Base-by-base conservation (phyloP, 2,329 filamentous ascomycete genomes). In the Colletotrichum melonis region DNA sequence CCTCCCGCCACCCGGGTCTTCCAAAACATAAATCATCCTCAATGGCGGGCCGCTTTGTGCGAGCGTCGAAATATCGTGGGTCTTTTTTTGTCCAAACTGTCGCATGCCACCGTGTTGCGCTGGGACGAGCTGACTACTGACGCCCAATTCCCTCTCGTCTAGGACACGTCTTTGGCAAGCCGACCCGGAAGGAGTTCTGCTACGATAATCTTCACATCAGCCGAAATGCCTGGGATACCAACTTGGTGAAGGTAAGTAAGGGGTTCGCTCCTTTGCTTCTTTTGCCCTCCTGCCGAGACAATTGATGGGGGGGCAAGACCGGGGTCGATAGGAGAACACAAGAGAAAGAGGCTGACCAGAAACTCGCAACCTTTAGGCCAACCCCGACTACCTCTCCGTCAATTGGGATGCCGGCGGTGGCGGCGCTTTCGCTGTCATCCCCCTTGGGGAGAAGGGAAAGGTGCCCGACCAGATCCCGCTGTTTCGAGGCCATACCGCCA, bases 171-270 rank as follows among this genome's bases (percentile, higher is more conserved):
- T 99, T 98, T 88, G 97, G 97, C 83, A 97, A 97, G 86, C 87
- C 95, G 75, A 97, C 95, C 77, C 93, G 94, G 85, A 98, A 98
- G 90, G 97, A 99, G 84, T 94, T 94, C 90, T 98, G 95, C 88
- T 99, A 98, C 86, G 97, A 99, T 85, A 98, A 98, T 85, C 88
- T 99, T 78, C 94, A 95, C 82, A 95, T 99, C 84, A 98, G 95
- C 81, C 94, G 93, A 85, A 99, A 99, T 92, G 97, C 97, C 69
- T 99, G 97, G 97, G 97, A 99, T 84, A 98, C 95, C 80, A 99
- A 99, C 87, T 88, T 99, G 81, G 90, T 98, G 86, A 98, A 98
- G 93, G 95, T 97, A 98, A 93, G 95, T 97, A 84, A 83, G 88
- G 66, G 35, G 66, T 24, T 38, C 30, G n/a, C 12, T 30, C 30